Conservation (phyloP, 345 rosid genomes). For the Moricandia moricandioides region DNA sequence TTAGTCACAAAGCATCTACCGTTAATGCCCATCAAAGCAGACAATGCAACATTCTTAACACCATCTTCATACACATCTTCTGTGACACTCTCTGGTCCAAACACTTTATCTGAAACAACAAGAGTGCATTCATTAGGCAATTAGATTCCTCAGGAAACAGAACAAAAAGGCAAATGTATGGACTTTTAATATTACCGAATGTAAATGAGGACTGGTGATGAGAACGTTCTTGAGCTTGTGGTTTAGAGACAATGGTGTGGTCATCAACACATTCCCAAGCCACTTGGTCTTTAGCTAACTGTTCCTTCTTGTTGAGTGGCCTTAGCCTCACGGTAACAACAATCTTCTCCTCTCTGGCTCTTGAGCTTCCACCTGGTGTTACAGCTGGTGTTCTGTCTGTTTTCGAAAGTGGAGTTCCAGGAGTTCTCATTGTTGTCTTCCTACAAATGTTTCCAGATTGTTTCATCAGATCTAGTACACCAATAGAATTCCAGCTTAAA, state of each 20-base stretch:
- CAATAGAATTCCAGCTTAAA: not conserved
- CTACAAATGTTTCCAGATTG: not conserved
- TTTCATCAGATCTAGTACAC: conserved; percentile 13
- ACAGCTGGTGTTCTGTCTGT: conserved; percentile 65
- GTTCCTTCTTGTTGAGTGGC: conserved; percentile 89
- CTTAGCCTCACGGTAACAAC: conserved; percentile 93
- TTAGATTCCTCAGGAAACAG: not conserved
- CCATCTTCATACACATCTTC: conserved; percentile 93
- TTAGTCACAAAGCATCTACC: conserved; percentile 43
- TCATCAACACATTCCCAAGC: conserved; percentile 97
- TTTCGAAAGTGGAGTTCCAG: conserved; percentile 83
- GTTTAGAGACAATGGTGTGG: conserved; percentile 68
- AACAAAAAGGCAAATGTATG: not conserved
- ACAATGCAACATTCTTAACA: conserved; percentile 95
- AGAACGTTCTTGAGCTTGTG: conserved; percentile 72
- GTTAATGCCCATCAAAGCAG: conserved; percentile 93
- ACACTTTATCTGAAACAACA: conserved; percentile 75
- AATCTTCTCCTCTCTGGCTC: conserved; percentile 86
- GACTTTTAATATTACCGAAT: conserved; percentile 56
- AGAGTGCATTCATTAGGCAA: not conserved
- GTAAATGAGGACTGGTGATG: conserved; percentile 74
- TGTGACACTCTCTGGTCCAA: conserved; percentile 70
- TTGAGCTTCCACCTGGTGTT: conserved; percentile 71
- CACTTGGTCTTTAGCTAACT: conserved; percentile 74
- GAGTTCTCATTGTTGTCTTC: conserved; percentile 56